Conservation (phyloP, 2,329 filamentous ascomycete species). For the Shiraia sp. region DNA sequence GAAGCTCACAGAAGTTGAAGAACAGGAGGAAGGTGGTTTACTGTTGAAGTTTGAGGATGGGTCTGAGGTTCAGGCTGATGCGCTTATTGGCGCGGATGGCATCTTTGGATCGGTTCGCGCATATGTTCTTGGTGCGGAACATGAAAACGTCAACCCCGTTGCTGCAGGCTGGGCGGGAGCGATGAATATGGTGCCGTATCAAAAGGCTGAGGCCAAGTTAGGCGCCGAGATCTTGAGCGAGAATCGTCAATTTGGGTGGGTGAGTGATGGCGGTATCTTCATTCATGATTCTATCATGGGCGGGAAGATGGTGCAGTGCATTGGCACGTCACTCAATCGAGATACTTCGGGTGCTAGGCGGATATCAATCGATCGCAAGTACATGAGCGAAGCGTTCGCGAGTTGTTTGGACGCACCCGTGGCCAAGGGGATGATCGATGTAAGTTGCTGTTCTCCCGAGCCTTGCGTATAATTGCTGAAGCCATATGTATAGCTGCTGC, state of each 20-base stretch:
- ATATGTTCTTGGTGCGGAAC: constrained; percentile 12
- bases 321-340: constrained; percentile 3
- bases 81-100: constrained; percentile 40
- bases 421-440: constrained; percentile 50
- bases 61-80: constrained; percentile 14
- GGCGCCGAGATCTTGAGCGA: constrained; percentile 4
- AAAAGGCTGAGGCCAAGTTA: constrained; percentile 10
- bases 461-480: no score
- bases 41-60: constrained; percentile 51
- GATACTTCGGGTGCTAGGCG: constrained; percentile 9
- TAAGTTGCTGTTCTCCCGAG: constrained; percentile 3
- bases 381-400: constrained; percentile 5
- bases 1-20: constrained; percentile 5
- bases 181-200: constrained; percentile 11
- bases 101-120: constrained; percentile 9
- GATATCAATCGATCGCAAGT: constrained; percentile 3
- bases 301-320: constrained; percentile 13
- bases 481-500: no score
- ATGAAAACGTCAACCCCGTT: constrained; percentile 7
- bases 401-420: constrained; percentile 28
- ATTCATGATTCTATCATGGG: constrained; percentile 14
- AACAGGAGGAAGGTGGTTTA: constrained; percentile 19
- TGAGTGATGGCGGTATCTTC: constrained; percentile 16
- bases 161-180: constrained; percentile 10
- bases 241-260: constrained; percentile 14